These are phyloP conservation scores for Cladophialophora bantiana DNA, from an alignment of 2,329 filamentous ascomycete genomes.

Conservation along the genomic window DNA sequence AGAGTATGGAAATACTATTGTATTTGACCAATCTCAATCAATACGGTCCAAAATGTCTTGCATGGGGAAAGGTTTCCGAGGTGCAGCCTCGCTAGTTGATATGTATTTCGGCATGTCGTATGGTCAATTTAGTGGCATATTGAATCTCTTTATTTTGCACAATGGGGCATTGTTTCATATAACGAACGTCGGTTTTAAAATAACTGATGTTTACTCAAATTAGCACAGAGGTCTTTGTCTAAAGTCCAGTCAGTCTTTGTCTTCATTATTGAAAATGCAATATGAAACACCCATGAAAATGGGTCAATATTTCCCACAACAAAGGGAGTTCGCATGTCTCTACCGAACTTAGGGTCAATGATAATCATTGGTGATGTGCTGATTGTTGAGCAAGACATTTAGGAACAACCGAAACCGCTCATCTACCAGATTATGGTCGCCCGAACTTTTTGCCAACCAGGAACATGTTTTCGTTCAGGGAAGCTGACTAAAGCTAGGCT, in stretches of 20 bases:
- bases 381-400: no score
- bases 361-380: no score
- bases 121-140: not conserved
- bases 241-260: not conserved
- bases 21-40: not conserved
- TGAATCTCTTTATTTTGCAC: not conserved
- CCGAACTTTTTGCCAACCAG: no score
- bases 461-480: no score
- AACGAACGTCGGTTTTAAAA: not conserved
- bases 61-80: not conserved
- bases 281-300: not conserved
- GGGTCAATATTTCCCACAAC: not conserved
- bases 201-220: not conserved
- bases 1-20: not conserved
- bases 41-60: not conserved
- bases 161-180: not conserved
- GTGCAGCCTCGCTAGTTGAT: not conserved
- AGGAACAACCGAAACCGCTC: no score
- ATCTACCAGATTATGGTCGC: no score
- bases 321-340: no score
- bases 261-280: not conserved
- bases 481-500: no score
- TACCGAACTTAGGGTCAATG: no score
- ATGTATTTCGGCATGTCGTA: not conserved
- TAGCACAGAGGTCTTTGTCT: not conserved